Evolutionary conservation across 2,329 filamentous ascomycete species (phyloP).

Genomic region (Pseudopithomyces maydicus): DNA sequence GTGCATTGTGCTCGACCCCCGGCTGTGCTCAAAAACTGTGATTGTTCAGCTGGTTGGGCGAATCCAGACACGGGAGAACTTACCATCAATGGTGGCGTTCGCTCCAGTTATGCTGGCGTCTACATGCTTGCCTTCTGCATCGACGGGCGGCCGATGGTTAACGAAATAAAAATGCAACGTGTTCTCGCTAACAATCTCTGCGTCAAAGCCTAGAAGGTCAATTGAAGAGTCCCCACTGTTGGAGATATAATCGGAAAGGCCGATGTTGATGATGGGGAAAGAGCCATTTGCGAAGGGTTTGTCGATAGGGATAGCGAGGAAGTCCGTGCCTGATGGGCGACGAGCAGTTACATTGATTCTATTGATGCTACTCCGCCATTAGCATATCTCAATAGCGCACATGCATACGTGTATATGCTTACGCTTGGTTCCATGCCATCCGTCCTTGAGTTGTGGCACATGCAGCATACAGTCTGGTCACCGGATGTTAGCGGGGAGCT

Average conservation of each 20-base stretch:
- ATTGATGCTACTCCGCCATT: slow-evolving; percentile 14
- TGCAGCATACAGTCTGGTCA: slow-evolving; percentile 28
- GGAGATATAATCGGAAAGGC: slow-evolving; percentile 26
- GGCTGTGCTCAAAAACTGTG: slow-evolving; percentile 6
- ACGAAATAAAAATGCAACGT: slow-evolving; percentile 35
- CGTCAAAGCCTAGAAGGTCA: slow-evolving; percentile 35
- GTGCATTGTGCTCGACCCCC: slow-evolving; percentile 3
- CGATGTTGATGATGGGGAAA: slow-evolving; percentile 29
- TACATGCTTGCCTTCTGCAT: slow-evolving; percentile 23
- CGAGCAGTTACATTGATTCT: slow-evolving; percentile 28
- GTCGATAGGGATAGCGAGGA: slow-evolving; percentile 37
- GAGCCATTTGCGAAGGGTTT: slow-evolving; percentile 27
- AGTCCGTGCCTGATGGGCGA: slow-evolving; percentile 25
- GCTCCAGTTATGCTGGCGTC: slow-evolving; percentile 27
- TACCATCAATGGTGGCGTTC: slow-evolving; percentile 30
- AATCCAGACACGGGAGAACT: background rate
- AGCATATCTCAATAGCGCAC: background rate
- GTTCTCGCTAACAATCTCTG: slow-evolving; percentile 24
- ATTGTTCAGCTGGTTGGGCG: background rate
- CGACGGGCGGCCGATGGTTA: slow-evolving; percentile 34
- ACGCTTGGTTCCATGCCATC: slow-evolving; percentile 33
- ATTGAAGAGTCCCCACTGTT: slow-evolving; percentile 25
- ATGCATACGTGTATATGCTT: background rate
- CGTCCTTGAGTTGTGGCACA: slow-evolving; percentile 29
- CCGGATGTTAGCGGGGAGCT: background rate